Percentiles rank a stretch among this genome's conserved stretches.
These are phyloP conservation scores for Schwanniomyces yamadae DNA, from an alignment of 805 yeast species.

Conservation along the genomic window DNA sequence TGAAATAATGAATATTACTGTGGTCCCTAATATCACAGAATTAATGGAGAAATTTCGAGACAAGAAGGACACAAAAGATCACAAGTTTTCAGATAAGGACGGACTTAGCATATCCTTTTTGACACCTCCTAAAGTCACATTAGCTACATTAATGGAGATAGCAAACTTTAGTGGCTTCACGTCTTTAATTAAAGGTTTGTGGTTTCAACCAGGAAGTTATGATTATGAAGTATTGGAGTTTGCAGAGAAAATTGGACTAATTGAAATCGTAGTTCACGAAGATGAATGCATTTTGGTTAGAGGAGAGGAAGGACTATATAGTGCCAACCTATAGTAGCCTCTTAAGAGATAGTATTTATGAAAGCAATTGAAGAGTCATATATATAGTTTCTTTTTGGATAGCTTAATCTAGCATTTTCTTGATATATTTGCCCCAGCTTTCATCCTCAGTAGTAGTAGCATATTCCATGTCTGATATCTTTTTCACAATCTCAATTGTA, in stretches of 20 bases:
- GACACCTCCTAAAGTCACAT: constrained; percentile 69
- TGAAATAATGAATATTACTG: constrained; percentile 45
- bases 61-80: constrained; percentile 18
- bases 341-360: no score
- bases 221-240: constrained; percentile 48
- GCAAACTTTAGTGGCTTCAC: constrained; percentile 41
- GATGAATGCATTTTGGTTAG: constrained; percentile 71
- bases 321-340: constrained; percentile 35
- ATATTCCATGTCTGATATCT: constrained; percentile 9
- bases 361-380: background rate
- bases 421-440: constrained; percentile 43
- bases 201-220: constrained; percentile 87
- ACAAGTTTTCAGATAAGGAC: constrained; percentile 31
- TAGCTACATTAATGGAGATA: constrained; percentile 31
- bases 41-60: constrained; percentile 22
- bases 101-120: constrained; percentile 64
- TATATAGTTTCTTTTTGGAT: no score
- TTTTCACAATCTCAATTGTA: constrained; percentile 24
- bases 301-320: constrained; percentile 53
- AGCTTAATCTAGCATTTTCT: constrained; percentile 36
- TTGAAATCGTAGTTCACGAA: constrained; percentile 36
- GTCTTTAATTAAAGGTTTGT: constrained; percentile 51
- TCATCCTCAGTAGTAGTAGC: constrained; percentile 25
- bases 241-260: constrained; percentile 35
- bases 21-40: constrained; percentile 30